A percentile compares a stretch with the other conserved stretches of the same genome.
phyloP scores from a whole-genome alignment of 2,329 filamentous ascomycete genomes.

The Cercospora beticola region DNA sequence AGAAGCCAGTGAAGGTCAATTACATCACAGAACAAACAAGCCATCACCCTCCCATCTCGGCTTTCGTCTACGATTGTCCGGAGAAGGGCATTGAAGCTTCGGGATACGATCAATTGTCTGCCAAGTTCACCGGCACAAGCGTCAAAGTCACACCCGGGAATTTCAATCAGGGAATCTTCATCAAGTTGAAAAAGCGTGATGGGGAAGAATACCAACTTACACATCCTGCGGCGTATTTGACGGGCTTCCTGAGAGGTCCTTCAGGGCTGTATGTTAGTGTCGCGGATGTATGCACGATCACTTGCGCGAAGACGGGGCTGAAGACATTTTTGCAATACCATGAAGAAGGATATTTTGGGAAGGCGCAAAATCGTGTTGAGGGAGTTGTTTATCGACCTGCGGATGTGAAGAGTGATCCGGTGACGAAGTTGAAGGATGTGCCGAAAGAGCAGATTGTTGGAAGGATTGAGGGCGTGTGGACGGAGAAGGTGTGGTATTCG shows the following conservation, averaged over 20 bases:
- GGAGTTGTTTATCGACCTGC: constrained; percentile 83
- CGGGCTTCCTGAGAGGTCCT: constrained; percentile 75
- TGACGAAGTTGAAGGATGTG: constrained; percentile 78
- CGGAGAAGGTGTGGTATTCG: constrained; percentile 65
- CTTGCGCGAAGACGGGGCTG: constrained; percentile 82
- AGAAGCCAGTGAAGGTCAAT: constrained; percentile 69
- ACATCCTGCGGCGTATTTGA: constrained; percentile 89
- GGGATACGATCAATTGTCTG: constrained; percentile 93
- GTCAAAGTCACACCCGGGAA: constrained; percentile 87
- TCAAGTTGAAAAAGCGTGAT: constrained; percentile 74
- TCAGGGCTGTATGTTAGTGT: constrained; percentile 80
- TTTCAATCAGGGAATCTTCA: constrained; percentile 94
- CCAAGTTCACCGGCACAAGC: constrained; percentile 95
- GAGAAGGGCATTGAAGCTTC: constrained; percentile 83
- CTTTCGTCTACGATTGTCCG: constrained; percentile 89
- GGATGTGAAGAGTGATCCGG: constrained; percentile 80
- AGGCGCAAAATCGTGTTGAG: constrained; percentile 85
- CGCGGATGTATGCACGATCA: constrained; percentile 83
- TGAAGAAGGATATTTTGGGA: constrained; percentile 92
- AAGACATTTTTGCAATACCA: constrained; percentile 92
- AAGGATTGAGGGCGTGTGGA: constrained; percentile 83
- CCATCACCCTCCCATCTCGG: constrained; percentile 94
- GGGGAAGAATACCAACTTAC: constrained; percentile 93
- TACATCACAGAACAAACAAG: constrained; percentile 98
- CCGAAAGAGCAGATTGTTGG: constrained; percentile 80